Percentiles rank a stretch among this genome's conserved stretches.
Evolutionary conservation across 2,329 filamentous ascomycete species (phyloP).

Genomic region (Orbilia ellipsospora): DNA sequence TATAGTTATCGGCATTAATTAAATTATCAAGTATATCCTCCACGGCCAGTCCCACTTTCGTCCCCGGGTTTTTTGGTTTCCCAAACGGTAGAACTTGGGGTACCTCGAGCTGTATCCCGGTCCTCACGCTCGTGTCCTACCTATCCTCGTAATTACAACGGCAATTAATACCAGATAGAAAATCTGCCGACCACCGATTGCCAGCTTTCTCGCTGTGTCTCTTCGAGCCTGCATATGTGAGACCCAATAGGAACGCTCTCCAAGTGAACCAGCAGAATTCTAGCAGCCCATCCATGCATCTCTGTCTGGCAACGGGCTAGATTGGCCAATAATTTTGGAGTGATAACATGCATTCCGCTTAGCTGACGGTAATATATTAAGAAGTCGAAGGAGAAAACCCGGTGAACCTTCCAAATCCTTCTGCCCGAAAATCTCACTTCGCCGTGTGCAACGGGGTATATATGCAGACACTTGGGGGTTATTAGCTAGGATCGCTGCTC

Average conservation of each 20-base stretch:
- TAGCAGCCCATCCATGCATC: conserved; percentile 30
- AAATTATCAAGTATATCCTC: background rate
- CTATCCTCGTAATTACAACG: background rate
- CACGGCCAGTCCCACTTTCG: background rate
- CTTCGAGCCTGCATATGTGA: conserved; percentile 33
- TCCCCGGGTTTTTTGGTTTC: background rate
- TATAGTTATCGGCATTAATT: too few relatives aligned
- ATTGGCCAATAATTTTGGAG: conserved; percentile 23
- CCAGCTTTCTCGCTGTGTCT: conserved; percentile 7
- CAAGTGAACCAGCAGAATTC: conserved; percentile 9
- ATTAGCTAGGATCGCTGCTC: conserved; percentile 15
- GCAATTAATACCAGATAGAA: too few relatives aligned
- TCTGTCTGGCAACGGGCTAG: conserved; percentile 37
- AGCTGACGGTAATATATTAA: conserved; percentile 9
- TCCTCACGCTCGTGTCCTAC: background rate
- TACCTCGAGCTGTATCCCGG: too few relatives aligned
- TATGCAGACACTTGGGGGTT: conserved; percentile 21
- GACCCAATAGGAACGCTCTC: conserved; percentile 43
- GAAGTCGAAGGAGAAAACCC: background rate
- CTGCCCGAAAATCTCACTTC: conserved; percentile 10
- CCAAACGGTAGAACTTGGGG: too few relatives aligned
- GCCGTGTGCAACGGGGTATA: conserved; percentile 15
- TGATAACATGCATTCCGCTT: conserved; percentile 46
- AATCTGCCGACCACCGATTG: conserved; percentile 13
- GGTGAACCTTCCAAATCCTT: background rate